Evolutionary conservation across 2,329 filamentous ascomycete genomes (phyloP).

Genomic region (Aspergillus novofumigatus): DNA sequence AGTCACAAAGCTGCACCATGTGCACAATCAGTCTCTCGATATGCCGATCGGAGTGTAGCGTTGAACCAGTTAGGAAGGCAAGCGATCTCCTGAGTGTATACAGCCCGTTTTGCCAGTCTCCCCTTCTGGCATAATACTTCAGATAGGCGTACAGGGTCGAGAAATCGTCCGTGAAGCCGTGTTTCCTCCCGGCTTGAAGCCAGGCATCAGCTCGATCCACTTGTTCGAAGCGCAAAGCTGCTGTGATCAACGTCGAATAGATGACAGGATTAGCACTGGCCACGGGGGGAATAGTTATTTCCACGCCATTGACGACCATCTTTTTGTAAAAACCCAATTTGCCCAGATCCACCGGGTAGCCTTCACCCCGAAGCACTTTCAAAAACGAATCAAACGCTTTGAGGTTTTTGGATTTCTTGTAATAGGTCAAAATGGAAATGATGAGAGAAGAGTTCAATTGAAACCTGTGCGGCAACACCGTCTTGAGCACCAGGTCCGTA

Average conservation of each 20-base stretch:
- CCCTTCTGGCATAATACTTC: conserved; percentile 33
- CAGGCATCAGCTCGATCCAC: conserved; percentile 39
- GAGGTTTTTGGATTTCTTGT: conserved; percentile 38
- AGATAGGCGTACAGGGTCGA: conserved; percentile 35
- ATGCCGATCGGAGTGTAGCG: conserved; percentile 19
- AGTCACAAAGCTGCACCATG: conserved; percentile 39
- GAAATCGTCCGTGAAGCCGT: conserved; percentile 36
- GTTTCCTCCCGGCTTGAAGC: conserved; percentile 31
- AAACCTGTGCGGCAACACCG: conserved; percentile 37
- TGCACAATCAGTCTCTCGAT: conserved; percentile 34
- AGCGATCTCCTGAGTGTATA: conserved; percentile 30
- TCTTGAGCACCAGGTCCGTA: conserved; percentile 34
- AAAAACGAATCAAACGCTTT: conserved; percentile 39
- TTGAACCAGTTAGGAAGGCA: conserved; percentile 34
- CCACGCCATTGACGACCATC: conserved; percentile 32
- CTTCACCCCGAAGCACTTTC: conserved; percentile 32
- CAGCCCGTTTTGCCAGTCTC: conserved; percentile 35
- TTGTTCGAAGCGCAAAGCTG: conserved; percentile 39
- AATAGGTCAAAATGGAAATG: conserved; percentile 34
- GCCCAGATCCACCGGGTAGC: conserved; percentile 33
- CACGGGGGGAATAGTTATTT: conserved; percentile 34
- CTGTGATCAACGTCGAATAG: conserved; percentile 33
- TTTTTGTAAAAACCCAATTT: conserved; percentile 21
- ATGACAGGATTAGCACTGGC: conserved; percentile 31
- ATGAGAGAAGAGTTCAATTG: conserved; percentile 33